These are phyloP conservation scores for Kwoniella heveanensis DNA, from an alignment of 768 basidiomycete species.

Conservation along the genomic window DNA sequence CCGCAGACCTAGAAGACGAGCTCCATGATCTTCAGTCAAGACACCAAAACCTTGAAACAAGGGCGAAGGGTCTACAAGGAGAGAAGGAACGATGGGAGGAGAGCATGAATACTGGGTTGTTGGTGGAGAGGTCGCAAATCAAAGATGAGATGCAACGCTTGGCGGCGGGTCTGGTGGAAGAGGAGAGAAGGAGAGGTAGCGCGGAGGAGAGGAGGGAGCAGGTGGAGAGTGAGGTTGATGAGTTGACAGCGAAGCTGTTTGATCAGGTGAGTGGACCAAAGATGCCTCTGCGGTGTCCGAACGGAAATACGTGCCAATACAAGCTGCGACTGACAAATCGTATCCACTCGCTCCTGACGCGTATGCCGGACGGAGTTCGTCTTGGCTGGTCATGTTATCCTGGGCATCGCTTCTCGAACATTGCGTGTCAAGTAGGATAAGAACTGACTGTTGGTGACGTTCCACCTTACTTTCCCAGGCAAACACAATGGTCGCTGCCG, in stretches of 20 bases:
- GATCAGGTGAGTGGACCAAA: constrained; percentile 56
- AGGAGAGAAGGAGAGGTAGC: constrained; percentile 84
- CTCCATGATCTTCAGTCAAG: constrained; percentile 63
- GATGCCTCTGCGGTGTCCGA: too few relatives aligned
- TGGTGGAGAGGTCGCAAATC: constrained; percentile 89
- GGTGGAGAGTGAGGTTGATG: constrained; percentile 93
- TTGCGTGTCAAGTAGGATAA: too few relatives aligned
- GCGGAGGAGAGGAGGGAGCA: constrained; percentile 78
- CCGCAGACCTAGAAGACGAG: constrained; percentile 90
- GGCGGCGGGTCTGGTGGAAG: constrained; percentile 93
- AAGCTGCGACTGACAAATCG: too few relatives aligned
- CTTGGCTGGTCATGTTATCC: too few relatives aligned
- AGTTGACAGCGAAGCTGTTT: constrained; percentile 86
- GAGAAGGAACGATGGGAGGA: constrained; percentile 85
- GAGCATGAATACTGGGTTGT: constrained; percentile 82
- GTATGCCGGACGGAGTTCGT: too few relatives aligned
- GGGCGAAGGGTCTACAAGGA: constrained; percentile 74
- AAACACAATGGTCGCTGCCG: constrained; percentile 97
- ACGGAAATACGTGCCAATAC: too few relatives aligned
- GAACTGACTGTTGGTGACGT: too few relatives aligned
- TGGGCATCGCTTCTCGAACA: too few relatives aligned
- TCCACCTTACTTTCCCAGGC: constrained; percentile 71
- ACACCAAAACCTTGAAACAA: constrained; percentile 61
- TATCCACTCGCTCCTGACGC: too few relatives aligned
- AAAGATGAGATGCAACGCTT: constrained; percentile 86